These are phyloP conservation scores for Nepenthes alata DNA, from an alignment of 179 eudicot species.

Conservation along the genomic window DNA sequence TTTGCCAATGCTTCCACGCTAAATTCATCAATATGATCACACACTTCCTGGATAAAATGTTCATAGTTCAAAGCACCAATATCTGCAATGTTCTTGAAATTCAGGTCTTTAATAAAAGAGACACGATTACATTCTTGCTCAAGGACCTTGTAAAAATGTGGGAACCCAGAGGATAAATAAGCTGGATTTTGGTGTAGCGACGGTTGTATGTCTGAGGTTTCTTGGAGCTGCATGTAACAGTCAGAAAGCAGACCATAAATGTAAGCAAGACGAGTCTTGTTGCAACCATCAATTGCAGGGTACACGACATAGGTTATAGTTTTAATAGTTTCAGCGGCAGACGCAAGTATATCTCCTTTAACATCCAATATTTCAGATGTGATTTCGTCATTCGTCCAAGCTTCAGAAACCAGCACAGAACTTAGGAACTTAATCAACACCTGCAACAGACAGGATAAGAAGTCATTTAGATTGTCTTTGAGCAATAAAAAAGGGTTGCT, in stretches of 20 bases:
- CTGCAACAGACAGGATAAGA: conserved; percentile 23
- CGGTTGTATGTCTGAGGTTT: conserved; percentile 18
- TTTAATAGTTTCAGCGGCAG: conserved; percentile 48
- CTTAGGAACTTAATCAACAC: conserved; percentile 54
- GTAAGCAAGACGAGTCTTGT: conserved; percentile 65
- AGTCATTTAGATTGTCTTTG: too few relatives aligned
- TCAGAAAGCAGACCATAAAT: conserved; percentile 59
- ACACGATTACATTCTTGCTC: conserved; percentile 65
- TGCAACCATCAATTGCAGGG: conserved; percentile 62
- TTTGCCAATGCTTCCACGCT: conserved; percentile 78
- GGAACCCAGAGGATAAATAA: conserved; percentile 18
- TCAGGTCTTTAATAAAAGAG: conserved; percentile 55
- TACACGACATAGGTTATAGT: conserved; percentile 42
- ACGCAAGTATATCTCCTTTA: conserved; percentile 52
- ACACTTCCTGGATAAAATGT: conserved; percentile 53
- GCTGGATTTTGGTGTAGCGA: conserved; percentile 10
- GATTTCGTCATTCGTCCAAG: conserved; percentile 70
- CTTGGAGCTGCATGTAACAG: conserved; percentile 56
- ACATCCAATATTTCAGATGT: conserved; percentile 46
- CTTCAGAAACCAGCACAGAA: conserved; percentile 66
- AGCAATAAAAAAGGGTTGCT: too few relatives aligned
- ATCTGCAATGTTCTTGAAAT: conserved; percentile 81
- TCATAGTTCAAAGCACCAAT: conserved; percentile 39
- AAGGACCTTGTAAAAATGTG: conserved; percentile 47
- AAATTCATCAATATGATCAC: conserved; percentile 51